These are phyloP conservation scores for Eimeria sp. DNA, from an alignment of 169 alveolate genomes.

Conservation along the genomic window DNA sequence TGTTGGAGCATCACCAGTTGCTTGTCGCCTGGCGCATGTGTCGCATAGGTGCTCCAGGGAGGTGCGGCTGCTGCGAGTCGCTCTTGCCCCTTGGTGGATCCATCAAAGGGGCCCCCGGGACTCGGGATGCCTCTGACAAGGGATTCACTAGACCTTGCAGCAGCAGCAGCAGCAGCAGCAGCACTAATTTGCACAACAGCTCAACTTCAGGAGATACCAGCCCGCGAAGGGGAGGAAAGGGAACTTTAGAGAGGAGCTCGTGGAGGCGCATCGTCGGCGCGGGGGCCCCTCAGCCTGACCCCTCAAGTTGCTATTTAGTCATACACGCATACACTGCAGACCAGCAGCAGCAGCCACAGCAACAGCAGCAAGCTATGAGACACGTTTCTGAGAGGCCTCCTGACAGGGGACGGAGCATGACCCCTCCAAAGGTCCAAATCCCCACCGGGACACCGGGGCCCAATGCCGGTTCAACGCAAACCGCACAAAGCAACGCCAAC, in stretches of 20 bases:
- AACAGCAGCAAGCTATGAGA: conserved; percentile 4
- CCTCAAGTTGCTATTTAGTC: conserved; percentile 65
- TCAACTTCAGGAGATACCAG: neutral
- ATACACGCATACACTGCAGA: conserved; percentile 62
- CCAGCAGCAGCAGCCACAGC: conserved; percentile 41
- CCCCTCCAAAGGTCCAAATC: conserved; percentile 8
- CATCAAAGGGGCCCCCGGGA: conserved; percentile 4
- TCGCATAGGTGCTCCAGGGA: conserved; percentile 67
- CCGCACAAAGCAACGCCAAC: neutral
- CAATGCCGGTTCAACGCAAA: neutral
- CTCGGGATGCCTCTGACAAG: conserved; percentile 2
- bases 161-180: conserved; percentile 64
- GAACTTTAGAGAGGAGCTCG: neutral
- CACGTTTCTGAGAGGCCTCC: conserved; percentile 18
- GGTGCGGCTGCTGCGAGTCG: conserved; percentile 75
- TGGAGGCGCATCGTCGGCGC: conserved; percentile 34
- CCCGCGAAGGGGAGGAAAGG: neutral
- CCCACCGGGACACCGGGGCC: neutral
- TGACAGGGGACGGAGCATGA: conserved; percentile 47
- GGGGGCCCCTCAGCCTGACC: conserved; percentile 48
- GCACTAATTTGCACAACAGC: neutral
- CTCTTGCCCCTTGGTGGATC: conserved; percentile 53
- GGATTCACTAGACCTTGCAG: conserved; percentile 43
- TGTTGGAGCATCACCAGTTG: conserved; percentile 66
- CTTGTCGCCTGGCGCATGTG: conserved; percentile 67